Conservation (phyloP, 148 eudicot species). For the Rhododendron simsii region DNA sequence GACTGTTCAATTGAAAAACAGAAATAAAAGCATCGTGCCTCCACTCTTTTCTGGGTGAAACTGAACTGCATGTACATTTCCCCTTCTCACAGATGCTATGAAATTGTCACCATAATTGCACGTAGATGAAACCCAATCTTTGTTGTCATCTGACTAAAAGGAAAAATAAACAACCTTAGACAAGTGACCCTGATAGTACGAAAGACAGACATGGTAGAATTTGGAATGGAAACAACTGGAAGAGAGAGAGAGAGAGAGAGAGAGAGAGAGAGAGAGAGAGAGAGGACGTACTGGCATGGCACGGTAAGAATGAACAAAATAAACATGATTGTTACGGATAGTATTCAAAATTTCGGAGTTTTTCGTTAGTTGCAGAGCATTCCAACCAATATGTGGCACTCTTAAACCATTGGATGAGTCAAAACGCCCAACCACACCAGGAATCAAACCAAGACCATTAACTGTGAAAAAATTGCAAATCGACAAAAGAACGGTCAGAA, state of each 20-base stretch:
- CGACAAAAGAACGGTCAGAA: background rate
- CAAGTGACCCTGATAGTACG: background rate
- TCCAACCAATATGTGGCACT: conserved; percentile 99
- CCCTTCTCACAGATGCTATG: conserved; percentile 81
- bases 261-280: background rate
- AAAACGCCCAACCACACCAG: conserved; percentile 95
- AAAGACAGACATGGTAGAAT: conserved; percentile 5
- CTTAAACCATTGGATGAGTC: conserved; percentile 65
- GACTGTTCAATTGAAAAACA: background rate
- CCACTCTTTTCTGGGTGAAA: conserved; percentile 99
- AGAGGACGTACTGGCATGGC: conserved; percentile 67
- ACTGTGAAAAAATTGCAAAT: conserved; percentile 28
- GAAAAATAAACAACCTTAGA: conserved; percentile 12
- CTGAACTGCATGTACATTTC: conserved; percentile 93
- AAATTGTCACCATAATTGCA: conserved; percentile 85
- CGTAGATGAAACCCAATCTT: conserved; percentile 91
- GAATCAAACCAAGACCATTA: conserved; percentile 81
- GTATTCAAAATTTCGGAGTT: conserved; percentile 75
- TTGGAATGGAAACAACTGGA: conserved; percentile 4
- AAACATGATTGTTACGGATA: conserved; percentile 75
- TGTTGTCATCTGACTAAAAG: conserved; percentile 68
- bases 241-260: background rate
- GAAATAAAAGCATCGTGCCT: conserved; percentile 41
- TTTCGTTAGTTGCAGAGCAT: conserved; percentile 59
- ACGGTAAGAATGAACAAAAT: conserved; percentile 97